Base-by-base conservation (phyloP, 768 basidiomycete species). In the Trametes meyenii region DNA sequence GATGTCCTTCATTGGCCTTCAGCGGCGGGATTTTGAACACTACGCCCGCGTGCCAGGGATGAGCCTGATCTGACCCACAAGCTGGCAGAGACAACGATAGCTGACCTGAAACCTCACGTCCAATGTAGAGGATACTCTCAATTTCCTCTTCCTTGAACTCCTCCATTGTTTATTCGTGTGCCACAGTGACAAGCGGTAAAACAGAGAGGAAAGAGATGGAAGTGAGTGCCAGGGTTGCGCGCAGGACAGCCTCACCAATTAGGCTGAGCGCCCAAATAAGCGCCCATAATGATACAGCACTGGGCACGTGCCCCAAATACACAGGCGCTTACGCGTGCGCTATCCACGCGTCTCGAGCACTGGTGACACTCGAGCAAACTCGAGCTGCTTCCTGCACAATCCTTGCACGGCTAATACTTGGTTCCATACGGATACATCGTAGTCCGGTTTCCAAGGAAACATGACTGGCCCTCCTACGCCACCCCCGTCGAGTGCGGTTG, bases 21-120 rank as follows among this genome's bases (percentile, higher is more conserved):
- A 95, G 78, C 49, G 94, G 87, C 2, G 95, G 95, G 49, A 97
- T 93, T 78, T 89, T 92, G 80, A 89, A 96, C 39, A 96, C 95
- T 96, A 74, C 21, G 46, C 40, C 38, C 53, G 19, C 45, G 63
- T 71, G 54, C n/a, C n/a, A n/a, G n/a, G n/a, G n/a, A 61, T 53
- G 50, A 55, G 62, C 54, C 10, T 19, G 58, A 64, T 56, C 58
- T 21, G 21, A 45, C 43, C 14, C 13, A 43, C 14, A 16, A n/a
- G 13, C 21, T 19, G 19, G 44, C 24, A 38, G 10, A 19, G 55
- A 54, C 54, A 49, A 19, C 39, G 36, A 14, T 26, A 46, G 74
- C 77, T 71, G 68, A 94, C 94, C 93, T 79, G 90, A 94, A 55
- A 96, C 82, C 78, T 96, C 94, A 42, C 94, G 82, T n/a, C 85